Conservation (phyloP, 129 eudicot genomes). For the Gnaphalium uliginosum region DNA sequence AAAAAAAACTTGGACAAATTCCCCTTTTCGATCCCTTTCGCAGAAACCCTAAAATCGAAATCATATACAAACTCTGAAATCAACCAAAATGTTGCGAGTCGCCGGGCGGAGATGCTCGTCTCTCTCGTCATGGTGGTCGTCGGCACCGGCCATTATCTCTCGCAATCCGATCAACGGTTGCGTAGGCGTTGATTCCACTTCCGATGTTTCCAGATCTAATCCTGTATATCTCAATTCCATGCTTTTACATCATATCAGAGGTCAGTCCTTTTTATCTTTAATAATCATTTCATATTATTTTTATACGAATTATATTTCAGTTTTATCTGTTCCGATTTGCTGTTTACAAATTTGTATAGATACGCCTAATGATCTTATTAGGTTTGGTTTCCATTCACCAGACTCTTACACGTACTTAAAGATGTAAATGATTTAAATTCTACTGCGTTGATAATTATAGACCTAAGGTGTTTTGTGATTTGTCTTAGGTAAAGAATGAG, state of each 20-base stretch:
- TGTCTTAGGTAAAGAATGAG: background rate
- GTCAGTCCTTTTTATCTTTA: conserved; percentile 30
- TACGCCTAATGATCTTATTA: background rate
- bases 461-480: background rate
- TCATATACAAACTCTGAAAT: conserved; percentile 21
- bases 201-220: conserved; percentile 41
- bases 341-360: no score
- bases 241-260: conserved; percentile 46
- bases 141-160: conserved; percentile 36
- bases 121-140: conserved; percentile 42
- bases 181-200: conserved; percentile 28
- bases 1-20: background rate
- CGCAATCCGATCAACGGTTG: conserved; percentile 39
- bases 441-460: background rate
- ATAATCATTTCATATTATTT: background rate
- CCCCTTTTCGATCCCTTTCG: conserved; percentile 19
- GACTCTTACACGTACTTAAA: no score
- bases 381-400: background rate
- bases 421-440: background rate
- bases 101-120: conserved; percentile 67
- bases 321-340: conserved; percentile 1
- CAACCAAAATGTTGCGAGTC: conserved; percentile 44
- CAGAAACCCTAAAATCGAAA: conserved; percentile 30
- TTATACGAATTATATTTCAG: conserved; percentile 4
- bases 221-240: conserved; percentile 30